Evolutionary conservation across 139 green algal genomes (phyloP), one percentile per base, ranked within the genome.

Genomic region (Marvania coccoides): DNA sequence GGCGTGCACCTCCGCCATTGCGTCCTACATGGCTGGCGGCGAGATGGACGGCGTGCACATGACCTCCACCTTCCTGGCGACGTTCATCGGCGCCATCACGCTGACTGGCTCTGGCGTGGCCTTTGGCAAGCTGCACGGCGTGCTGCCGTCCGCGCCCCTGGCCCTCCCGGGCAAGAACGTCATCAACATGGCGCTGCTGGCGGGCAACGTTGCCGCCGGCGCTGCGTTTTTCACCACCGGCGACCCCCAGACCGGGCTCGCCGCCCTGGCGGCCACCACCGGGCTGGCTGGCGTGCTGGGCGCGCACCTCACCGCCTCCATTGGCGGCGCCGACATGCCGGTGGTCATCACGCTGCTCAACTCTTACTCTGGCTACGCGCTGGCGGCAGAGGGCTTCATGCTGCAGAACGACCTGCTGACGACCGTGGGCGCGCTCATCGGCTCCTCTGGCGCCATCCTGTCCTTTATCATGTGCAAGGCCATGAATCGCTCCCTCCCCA

Each of bases 271-370:
- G 15, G 81, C 71, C 34, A 88, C 83, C 28, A 86, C 77, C 6
- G 71, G 56, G 10, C 35, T 91, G 42, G 83, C 78, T 3, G 88
- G 88, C 5, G 65, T 85, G 47, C 72, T 93, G 67, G 90, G 90
- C 26, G 70, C 74, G 4, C 88, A 95, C 85, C 85, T 95, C 75
- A 93, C 88, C 6, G 80, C 87, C 1, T 88, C 82, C 67, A 94
- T 96, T 33, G 90, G 90, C 34, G 79, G 70, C 37, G 89, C 85
- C 0, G 89, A 95, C 73, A 95, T 92, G 87, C 89, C 89, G 3
- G 89, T 95, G n/a, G 86, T 95, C 34, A 93, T 95, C 84, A 93
- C 88, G 4, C 74, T 95, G 65, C 86, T 95, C 23, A 95, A 95
- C 84, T 83, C 68, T 4, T 90, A 89, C 75, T 85, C 70, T 54